Base-by-base conservation (phyloP, 768 basidiomycete genomes). In the Auricularia auricula-judae region DNA sequence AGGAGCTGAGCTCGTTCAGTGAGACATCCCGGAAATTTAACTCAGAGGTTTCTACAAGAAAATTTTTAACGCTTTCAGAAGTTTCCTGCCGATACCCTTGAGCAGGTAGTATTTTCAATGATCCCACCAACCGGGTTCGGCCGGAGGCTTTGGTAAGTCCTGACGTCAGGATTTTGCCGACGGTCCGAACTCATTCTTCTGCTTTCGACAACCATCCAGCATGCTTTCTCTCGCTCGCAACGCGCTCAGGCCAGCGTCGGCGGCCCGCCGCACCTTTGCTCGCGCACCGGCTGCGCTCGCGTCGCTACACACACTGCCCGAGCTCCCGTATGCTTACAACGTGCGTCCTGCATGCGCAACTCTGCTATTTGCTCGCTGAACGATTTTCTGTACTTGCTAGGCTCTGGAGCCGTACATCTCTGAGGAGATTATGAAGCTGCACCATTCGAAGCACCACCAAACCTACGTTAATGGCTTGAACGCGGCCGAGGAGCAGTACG, bases 391-490 rank as follows among this genome's bases (percentile, higher is more conserved):
- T 18, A 4, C 18, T 1, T 7, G 8, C 11, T 1, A 88, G 87
- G 91, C 93, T 10, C 86, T 98, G 68, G 94, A 98, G 77, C 96
- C 96, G 10, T 82, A 87, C 71, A 95, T 99, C 75, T 89, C 89
- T 1, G 81, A 84, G 69, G 83, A 94, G 73, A 98, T 99, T 67
- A 98, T 98, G 95, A 86, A 81, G 63, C 79, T 98, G 65, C 96
- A 97, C 72, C 94, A 98, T 77, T 80, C 82, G 65, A 93, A 93
- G 80, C 80, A 81, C 68, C 80, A 81, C 63, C 88, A 93, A 77
- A 83, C 88, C 18, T 99, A 99, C 75, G 95, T 99, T 47, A 93
- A 87, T 69, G 94, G 93, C 11, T 81, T 98, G 65, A 99, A 99
- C 76, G 84, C 91, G 4, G 94, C 96, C 2, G 93, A 96, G 73